Conservation (phyloP, 164 flowering plant species). For the Liquidambar formosana region DNA sequence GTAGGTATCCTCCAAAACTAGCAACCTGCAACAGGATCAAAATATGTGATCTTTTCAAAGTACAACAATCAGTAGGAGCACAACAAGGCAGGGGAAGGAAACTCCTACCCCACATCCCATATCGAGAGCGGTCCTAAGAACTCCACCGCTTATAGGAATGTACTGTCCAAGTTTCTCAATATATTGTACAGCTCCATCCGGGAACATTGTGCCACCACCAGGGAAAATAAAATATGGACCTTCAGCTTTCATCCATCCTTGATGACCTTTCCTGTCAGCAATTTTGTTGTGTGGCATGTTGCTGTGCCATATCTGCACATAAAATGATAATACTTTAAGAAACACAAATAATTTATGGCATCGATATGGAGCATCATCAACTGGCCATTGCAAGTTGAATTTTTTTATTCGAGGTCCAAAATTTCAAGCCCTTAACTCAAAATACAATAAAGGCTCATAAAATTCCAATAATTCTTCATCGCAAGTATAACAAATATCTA, state of each 20-base stretch:
- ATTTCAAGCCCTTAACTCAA: not conserved
- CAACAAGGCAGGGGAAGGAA: conserved; percentile 1
- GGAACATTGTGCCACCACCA: conserved; percentile 99
- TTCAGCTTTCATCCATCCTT: conserved; percentile 97
- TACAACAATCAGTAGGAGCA: conserved; percentile 2
- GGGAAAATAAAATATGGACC: conserved; percentile 87
- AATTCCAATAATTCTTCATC: not conserved
- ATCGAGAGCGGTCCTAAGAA: conserved; percentile 93
- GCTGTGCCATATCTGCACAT: conserved; percentile 86
- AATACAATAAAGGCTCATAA: no score
- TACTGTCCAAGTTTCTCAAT: conserved; percentile 87
- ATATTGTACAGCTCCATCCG: conserved; percentile 87
- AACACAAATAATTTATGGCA: not conserved
- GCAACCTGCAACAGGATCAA: conserved; percentile 67
- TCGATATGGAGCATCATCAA: not conserved
- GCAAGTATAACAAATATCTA: not conserved
- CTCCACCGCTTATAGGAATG: conserved; percentile 73
- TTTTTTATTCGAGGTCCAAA: not conserved
- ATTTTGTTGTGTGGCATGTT: conserved; percentile 96
- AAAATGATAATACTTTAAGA: not conserved
- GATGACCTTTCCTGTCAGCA: conserved; percentile 96
- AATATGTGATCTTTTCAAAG: conserved; percentile 4
- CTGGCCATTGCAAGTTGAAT: not conserved
- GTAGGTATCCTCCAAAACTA: conserved; percentile 89
- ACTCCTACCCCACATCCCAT: conserved; percentile 98